Evolutionary conservation across 148 eudicot genomes (phyloP), one percentile per base, ranked within the genome.

Genomic region (Amaranthus hypochondriacus): DNA sequence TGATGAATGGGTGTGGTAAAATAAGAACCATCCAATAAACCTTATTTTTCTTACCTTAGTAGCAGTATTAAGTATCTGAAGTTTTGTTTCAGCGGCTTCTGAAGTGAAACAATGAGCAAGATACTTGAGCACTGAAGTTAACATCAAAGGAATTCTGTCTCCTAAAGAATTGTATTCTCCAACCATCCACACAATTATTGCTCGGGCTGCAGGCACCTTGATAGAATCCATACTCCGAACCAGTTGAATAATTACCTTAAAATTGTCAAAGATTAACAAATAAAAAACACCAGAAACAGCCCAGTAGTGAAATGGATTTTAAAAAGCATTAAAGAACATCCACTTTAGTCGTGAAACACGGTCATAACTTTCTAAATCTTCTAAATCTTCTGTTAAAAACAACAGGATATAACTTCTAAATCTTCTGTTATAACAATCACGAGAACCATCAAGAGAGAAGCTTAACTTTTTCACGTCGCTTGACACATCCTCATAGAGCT

Each of bases 41-140:
- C 62, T 44, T 52, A 55, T 65, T 73, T 28, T 83, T 65, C 74
- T 28, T 83, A 92, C 99, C 97, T 95, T 95, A 66, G 81, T 79
- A 78, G 87, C 83, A 78, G 97, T 84, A 84, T 87, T 89, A 50
- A 95, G 82, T 73, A 90, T 89, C 88, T 95, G 99, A 56, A 90
- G 92, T 88, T 95, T 95, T 71, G 94, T 81, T 81, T 95, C 99
- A 61, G 83, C 75, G 67, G 93, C 84, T 80, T 95, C 99, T 66
- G 87, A 78, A 73, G 83, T 79, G 81, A 92, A 95, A 83, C 89
- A 67, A 71, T 78, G 68, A 73, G 92, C 94, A 66, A 95, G 89
- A 78, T 92, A 95, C 82, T 80, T 89, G 52, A 95, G 86, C 63
- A 90, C 79, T 54, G 83, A 75, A 62, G 88, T 83, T 75, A 87